Evolutionary conservation across 2,329 filamentous ascomycete genomes (phyloP), one percentile per base, ranked within the genome.

Genomic region (Chrysosporium keratinophilum): DNA sequence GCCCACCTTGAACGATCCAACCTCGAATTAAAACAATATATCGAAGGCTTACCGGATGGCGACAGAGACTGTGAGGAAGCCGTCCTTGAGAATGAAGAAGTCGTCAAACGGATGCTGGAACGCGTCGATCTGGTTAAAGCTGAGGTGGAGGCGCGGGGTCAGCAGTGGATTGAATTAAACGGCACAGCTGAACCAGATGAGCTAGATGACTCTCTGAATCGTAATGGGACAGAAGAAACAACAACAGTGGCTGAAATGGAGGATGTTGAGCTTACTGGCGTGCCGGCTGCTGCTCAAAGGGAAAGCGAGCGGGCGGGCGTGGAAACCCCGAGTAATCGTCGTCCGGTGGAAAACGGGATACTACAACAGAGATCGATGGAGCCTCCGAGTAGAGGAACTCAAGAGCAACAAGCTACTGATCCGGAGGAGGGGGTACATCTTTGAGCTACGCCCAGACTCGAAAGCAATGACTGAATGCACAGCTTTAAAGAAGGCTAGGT

Each of bases 1-100:
- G 64, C 70, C 1, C 81, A 84, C 60, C 76, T 84, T 28, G 68
- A 74, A 43, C 71, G 71, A 46, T 81, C 77, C 11, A 84, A 84
- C 64, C 65, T 67, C 40, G 76, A 82, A 61, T 73, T 83, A 49
- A 69, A 75, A 47, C 70, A 74, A 5, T 82, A 76, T 60, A 62
- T 74, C 20, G 55, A 62, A 31, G 67, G 64, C 34, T 56, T 54
- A 1, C 57, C 59, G 15, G 55, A 56, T 10, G 61, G 58, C 9
- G 79, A 83, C 50, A 66, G 64, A 44, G 78, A 81, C 37, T 79
- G 78, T 58, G 74, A 76, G 34, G 76, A 80, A 23, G 78, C 78
- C 7, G 73, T 83, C 40, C 57, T 69, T 17, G 81, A 84, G 67
- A 84, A 84, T 34, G 69, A 76, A 52, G 69, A 69, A 14, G 79